Conservation (phyloP, 306 rosid species). For the Fagus sylvatica region DNA sequence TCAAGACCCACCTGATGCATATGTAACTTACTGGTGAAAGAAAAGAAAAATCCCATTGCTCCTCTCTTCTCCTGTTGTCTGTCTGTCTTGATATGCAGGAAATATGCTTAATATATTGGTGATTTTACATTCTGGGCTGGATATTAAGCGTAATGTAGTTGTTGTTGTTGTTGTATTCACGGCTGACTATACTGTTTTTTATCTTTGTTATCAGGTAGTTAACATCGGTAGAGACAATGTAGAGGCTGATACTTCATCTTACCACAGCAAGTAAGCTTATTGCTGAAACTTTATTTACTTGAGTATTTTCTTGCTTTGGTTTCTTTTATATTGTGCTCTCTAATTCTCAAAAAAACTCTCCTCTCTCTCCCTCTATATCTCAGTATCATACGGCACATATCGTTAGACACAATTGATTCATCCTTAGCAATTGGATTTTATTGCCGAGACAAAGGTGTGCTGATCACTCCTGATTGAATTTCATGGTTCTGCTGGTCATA, state of each 20-base stretch:
- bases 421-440: conserved; percentile 96
- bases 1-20: no score
- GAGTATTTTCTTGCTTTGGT: neutral
- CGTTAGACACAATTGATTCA: conserved; percentile 81
- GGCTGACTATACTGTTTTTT: conserved; percentile 9
- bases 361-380: neutral
- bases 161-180: neutral
- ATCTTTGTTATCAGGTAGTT: conserved; percentile 50
- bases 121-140: neutral
- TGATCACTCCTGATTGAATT: conserved; percentile 22
- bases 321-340: neutral
- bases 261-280: conserved; percentile 80
- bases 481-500: conserved; percentile 1
- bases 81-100: neutral
- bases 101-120: neutral
- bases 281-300: neutral
- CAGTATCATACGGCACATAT: conserved; percentile 70
- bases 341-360: neutral
- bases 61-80: neutral
- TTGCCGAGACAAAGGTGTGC: conserved; percentile 85
- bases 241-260: conserved; percentile 78
- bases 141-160: neutral
- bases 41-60: neutral
- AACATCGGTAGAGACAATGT: conserved; percentile 50
- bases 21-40: no score